phyloP scores from a whole-genome alignment of 2,329 filamentous ascomycete genomes.

The Penicillium brasilianum region DNA sequence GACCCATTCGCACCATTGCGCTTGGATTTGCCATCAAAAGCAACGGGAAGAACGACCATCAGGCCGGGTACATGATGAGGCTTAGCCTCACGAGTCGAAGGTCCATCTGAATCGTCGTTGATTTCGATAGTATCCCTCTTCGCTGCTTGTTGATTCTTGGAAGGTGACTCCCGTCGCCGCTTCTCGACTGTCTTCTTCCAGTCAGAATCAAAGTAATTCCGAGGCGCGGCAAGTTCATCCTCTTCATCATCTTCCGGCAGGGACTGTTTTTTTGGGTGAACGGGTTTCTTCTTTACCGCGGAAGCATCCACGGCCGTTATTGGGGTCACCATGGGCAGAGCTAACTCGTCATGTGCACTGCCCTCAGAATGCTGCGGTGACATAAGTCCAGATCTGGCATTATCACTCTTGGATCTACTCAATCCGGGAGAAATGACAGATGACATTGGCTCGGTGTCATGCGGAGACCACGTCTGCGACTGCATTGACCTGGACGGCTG shows the following conservation, averaged over 20 bases:
- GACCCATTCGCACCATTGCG: neutral
- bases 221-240: constrained; percentile 33
- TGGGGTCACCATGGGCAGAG: constrained; percentile 30
- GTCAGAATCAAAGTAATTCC: constrained; percentile 7
- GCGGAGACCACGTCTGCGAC: constrained; percentile 38
- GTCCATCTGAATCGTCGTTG: constrained; percentile 2
- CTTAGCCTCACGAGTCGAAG: neutral
- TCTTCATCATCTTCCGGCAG: constrained; percentile 35
- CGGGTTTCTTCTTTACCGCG: constrained; percentile 35
- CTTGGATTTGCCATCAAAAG: neutral
- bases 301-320: constrained; percentile 30
- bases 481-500: constrained; percentile 37
- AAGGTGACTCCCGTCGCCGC: constrained; percentile 26
- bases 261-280: constrained; percentile 38
- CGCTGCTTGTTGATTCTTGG: constrained; percentile 15
- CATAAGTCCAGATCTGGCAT: constrained; percentile 11
- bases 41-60: neutral
- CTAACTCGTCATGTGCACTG: constrained; percentile 36
- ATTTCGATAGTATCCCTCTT: neutral
- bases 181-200: constrained; percentile 25
- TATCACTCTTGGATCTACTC: constrained; percentile 33
- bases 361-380: constrained; percentile 27
- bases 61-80: neutral
- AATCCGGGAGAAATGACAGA: constrained; percentile 37
- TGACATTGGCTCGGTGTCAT: constrained; percentile 49